A percentile compares a stretch with the other conserved stretches of the same genome.
Conservation (phyloP, 345 rosid genomes). For the Stellera chamaejasme region DNA sequence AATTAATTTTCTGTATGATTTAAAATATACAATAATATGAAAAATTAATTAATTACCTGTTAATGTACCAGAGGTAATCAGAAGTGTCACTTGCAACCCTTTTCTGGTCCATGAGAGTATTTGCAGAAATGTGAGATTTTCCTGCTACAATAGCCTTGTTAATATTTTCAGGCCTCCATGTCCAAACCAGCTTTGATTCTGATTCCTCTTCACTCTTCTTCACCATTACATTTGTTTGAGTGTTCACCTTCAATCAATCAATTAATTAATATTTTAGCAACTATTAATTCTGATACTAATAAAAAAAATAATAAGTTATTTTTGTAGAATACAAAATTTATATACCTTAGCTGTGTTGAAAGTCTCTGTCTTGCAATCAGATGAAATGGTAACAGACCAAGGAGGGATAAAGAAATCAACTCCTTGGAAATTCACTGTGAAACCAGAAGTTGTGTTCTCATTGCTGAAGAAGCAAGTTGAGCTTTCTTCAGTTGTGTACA, state of each 20-base stretch:
- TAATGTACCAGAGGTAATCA: constrained; percentile 71
- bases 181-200: constrained; percentile 34
- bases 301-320: not conserved
- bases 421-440: constrained; percentile 37
- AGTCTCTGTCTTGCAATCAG: constrained; percentile 42
- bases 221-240: constrained; percentile 44
- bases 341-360: constrained; percentile 61
- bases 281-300: too few species aligned
- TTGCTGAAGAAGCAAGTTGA: constrained; percentile 55
- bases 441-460: constrained; percentile 32
- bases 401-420: constrained; percentile 37
- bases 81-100: constrained; percentile 30
- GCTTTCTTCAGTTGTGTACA: constrained; percentile 23
- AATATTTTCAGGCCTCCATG: constrained; percentile 49
- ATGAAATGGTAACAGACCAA: constrained; percentile 68
- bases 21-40: not conserved
- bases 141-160: constrained; percentile 20
- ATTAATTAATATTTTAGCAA: too few species aligned
- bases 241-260: constrained; percentile 22
- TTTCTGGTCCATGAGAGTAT: constrained; percentile 50
- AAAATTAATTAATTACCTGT: constrained; percentile 28
- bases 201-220: constrained; percentile 23
- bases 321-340: not conserved
- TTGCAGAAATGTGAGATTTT: constrained; percentile 21
- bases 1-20: too few species aligned